These are phyloP conservation scores for Aspergillus fumigatiaffinis DNA, from an alignment of 2,329 filamentous ascomycete species.

Conservation along the genomic window DNA sequence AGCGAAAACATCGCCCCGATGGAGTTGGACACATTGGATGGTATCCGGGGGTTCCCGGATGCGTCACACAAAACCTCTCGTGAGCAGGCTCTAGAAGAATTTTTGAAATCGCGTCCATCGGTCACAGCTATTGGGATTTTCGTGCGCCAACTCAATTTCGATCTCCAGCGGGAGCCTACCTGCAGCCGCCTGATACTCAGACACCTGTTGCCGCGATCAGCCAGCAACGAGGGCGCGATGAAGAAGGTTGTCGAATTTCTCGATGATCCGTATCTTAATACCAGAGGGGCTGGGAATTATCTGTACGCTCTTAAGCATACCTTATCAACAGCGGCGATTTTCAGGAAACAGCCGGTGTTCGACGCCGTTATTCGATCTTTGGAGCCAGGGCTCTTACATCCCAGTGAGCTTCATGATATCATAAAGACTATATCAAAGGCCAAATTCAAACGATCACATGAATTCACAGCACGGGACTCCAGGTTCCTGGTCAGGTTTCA, in stretches of 20 bases:
- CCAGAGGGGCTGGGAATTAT: conserved; percentile 34
- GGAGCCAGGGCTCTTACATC: conserved; percentile 32
- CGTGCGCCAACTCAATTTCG: conserved; percentile 25
- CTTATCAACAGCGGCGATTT: conserved; percentile 13
- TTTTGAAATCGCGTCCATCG: conserved; percentile 18
- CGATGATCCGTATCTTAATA: conserved; percentile 35
- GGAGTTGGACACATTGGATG: conserved; percentile 2
- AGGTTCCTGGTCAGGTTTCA: conserved; percentile 22
- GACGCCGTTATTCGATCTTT: conserved; percentile 26
- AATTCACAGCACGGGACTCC: conserved; percentile 10
- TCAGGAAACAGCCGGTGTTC: conserved; percentile 20
- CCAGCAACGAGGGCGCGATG: conserved; percentile 7
- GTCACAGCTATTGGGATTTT: conserved; percentile 27
- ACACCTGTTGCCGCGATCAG: conserved; percentile 22
- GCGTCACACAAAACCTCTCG: conserved; percentile 1
- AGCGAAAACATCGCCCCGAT: conserved; percentile 15
- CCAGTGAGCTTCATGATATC: conserved; percentile 30
- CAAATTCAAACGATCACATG: conserved; percentile 9
- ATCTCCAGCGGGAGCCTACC: conserved; percentile 31
- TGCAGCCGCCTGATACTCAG: conserved; percentile 35
- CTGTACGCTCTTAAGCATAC: conserved; percentile 25
- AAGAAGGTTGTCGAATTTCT: conserved; percentile 30
- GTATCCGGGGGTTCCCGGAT: not conserved
- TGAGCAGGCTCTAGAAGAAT: conserved; percentile 13
- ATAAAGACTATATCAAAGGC: conserved; percentile 23